These are phyloP conservation scores for Sistotremastrum suecicum DNA, from an alignment of 768 basidiomycete genomes.

Conservation along the genomic window DNA sequence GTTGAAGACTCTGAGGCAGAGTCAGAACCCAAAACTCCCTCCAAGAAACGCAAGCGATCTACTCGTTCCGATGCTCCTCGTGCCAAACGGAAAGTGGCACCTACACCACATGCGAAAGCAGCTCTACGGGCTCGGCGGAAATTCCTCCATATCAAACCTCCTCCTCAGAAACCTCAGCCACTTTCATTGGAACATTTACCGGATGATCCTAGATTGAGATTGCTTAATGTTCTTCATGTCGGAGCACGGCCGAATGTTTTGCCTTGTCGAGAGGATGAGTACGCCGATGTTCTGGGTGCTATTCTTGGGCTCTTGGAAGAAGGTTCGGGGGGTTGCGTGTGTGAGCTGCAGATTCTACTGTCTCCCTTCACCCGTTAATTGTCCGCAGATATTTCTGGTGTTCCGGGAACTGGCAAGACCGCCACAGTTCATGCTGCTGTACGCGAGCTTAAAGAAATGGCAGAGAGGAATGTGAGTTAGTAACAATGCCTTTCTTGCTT, in stretches of 20 bases:
- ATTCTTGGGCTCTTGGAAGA: constrained; percentile 83
- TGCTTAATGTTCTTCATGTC: constrained; percentile 87
- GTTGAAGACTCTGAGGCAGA: constrained; percentile 14
- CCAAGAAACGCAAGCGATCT: constrained; percentile 34
- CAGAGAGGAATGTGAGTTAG: constrained; percentile 52
- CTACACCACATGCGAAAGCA: constrained; percentile 68
- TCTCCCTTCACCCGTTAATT: constrained; percentile 2
- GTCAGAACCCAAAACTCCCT: constrained; percentile 35
- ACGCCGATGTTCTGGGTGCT: constrained; percentile 52
- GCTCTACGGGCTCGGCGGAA: constrained; percentile 34
- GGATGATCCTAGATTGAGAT: constrained; percentile 68
- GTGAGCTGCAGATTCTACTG: constrained; percentile 31
- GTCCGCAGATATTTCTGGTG: constrained; percentile 79
- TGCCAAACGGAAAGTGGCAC: constrained; percentile 33
- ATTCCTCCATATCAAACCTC: constrained; percentile 19
- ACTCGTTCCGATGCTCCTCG: constrained; percentile 7
- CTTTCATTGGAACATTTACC: constrained; percentile 38
- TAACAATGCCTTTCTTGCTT: background rate
- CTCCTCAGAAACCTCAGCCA: constrained; percentile 17
- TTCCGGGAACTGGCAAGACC: constrained; percentile 98
- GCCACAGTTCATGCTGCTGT: constrained; percentile 93
- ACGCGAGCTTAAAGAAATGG: constrained; percentile 80
- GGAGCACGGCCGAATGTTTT: constrained; percentile 81
- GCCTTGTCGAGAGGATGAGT: constrained; percentile 84
- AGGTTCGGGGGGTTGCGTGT: constrained; percentile 90